Base-by-base conservation (phyloP, 1,139 yeast genomes). In the Scheffersomyces parashehatae region DNA sequence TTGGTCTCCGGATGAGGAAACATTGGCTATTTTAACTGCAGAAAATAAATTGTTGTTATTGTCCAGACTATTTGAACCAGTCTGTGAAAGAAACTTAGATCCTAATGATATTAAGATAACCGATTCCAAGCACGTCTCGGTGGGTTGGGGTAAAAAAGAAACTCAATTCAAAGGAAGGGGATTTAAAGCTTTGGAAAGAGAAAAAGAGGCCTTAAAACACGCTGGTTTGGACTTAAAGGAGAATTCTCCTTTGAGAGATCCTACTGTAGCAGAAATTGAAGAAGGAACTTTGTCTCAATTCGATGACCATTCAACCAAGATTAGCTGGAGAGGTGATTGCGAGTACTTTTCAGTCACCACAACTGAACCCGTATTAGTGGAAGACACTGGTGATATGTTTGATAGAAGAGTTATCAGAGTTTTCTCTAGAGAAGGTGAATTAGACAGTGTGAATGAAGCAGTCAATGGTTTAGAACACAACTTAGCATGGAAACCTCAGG, bases 131-230 rank as follows among this genome's bases (percentile, higher is more conserved):
- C 97, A 93, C 58, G 97, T 95, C 29, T 85, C 95, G 15, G 97
- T 93, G 32, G 99, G 99, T 14, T 95, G 99, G 99, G 99, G 99
- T 58, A 88, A 87, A 54, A 84, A 86, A 51, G 99, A 93, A 64
- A 95, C 99, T 0, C 99, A 95, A 65, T 95, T 95, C 64, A 85
- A 88, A 64, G 99, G 99, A 40, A 84, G 81, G 56, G 99, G 99
- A 47, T 93, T 89, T 35, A 83, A 84, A 55, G 91, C 88, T n/a
- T 58, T 79, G 49, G 93, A 86, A 63, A 76, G 91, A 64, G 86
- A 82, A 55, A 63, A 51, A 16, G 68, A 67, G 39, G 77, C 85
- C 24, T 71, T 85, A 52, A 80, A 77, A 54, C 83, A 84, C 50
- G 83, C 90, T 1, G 93, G 91, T 11, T 65, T 84, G 46, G 88